Base-by-base conservation (phyloP, 2,329 filamentous ascomycete species). In the Rutstroemia sp. region DNA sequence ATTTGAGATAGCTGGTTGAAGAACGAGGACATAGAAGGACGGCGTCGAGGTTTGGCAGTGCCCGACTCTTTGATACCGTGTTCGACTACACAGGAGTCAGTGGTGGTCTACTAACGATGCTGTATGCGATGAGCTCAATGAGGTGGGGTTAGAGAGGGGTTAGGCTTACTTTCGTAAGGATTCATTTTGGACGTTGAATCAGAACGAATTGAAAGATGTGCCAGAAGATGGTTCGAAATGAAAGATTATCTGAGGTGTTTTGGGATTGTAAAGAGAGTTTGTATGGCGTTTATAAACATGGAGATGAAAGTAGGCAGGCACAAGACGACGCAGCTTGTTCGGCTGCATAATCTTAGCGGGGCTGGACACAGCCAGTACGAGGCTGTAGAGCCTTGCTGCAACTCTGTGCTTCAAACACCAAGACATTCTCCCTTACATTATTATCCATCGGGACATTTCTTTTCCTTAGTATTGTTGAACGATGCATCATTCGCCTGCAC, bases 1-100 rank as follows among this genome's bases (percentile, higher is more conserved):
- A 71, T 69, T 53, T 72, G 67, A 50, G 73, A 70, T 66, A 85
- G 73, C 60, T 78, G 76, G 69, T 78, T 72, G 59, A 84, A 78
- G 67, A 85, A 86, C 59, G 78, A 79, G 52, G 81, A 77, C 83
- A 86, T 86, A 72, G 85, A 81, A 59, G 81, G 71, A 42, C 83
- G 81, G 9, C 75, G 74, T 23, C 49, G 54, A 8, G 49, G 72
- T 72, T 57, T 73, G 23, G 71, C 67, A 49, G 75, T 61, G 5
- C 25, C 2, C 2, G 23, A 53, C 57, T 76, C 69, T 63, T 78
- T 75, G 71, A 86, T 81, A 68, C 80, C 81, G 73, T 86, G 83
- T 69, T 86, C 83, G 68, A 86, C 83, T 86, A 45, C 38, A 21
- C 23, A 30, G 8, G 18, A 34, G 27, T 34, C 30, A 34, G 30